Conservation (phyloP, 1,284 basidiomycete species). For the Malassezia equina region DNA sequence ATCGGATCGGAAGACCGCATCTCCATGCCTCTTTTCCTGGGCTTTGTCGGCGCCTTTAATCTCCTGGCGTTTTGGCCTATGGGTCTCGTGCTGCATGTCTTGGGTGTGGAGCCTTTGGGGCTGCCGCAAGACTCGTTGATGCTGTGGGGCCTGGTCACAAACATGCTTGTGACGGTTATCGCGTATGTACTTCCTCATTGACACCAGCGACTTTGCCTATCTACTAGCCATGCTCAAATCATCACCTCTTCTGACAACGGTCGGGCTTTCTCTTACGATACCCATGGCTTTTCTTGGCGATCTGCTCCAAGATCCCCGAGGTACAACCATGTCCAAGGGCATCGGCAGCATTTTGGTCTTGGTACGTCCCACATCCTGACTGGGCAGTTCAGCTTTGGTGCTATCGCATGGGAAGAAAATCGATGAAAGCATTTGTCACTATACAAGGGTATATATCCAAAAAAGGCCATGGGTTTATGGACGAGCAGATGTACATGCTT, state of each 20-base stretch:
- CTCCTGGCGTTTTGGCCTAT: constrained; percentile 71
- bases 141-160: constrained; percentile 62
- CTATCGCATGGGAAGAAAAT: constrained; percentile 19
- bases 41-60: constrained; percentile 72
- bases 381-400: constrained; percentile 6
- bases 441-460: background rate
- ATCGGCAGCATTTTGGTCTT: constrained; percentile 31
- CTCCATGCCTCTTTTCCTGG: constrained; percentile 52
- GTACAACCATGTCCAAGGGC: constrained; percentile 25
- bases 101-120: constrained; percentile 66
- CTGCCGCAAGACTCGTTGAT: constrained; percentile 59
- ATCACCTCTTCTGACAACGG: constrained; percentile 71
- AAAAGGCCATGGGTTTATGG: background rate
- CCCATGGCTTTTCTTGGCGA: constrained; percentile 76
- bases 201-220: constrained; percentile 25
- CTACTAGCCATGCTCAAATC: constrained; percentile 82
- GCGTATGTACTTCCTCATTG: constrained; percentile 50
- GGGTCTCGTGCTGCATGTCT: constrained; percentile 66
- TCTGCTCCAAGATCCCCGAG: constrained; percentile 53
- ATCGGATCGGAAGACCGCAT: constrained; percentile 51
- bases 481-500: background rate
- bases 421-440: background rate
- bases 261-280: constrained; percentile 90
- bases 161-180: constrained; percentile 58
- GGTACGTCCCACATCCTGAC: constrained; percentile 10